Evolutionary conservation across 805 yeast species (phyloP).

Genomic region (Myxozyma neotropica): DNA sequence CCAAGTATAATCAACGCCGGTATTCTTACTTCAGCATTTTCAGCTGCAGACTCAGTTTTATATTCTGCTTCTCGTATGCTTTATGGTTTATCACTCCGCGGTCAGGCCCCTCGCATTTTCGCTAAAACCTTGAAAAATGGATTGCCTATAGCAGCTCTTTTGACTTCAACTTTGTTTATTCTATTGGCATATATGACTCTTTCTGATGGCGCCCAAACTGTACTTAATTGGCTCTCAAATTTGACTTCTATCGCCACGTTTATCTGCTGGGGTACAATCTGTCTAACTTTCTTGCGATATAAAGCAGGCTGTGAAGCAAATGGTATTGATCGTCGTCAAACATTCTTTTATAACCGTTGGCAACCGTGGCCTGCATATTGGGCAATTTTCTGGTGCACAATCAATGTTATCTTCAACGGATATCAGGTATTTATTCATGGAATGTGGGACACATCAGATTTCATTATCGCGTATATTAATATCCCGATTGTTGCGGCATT

Average conservation of each 20-base stretch:
- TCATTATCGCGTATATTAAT: constrained; percentile 73
- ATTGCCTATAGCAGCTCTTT: constrained; percentile 65
- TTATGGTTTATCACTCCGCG: constrained; percentile 69
- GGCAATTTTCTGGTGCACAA: constrained; percentile 51
- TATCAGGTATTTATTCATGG: constrained; percentile 71
- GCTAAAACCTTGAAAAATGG: constrained; percentile 65
- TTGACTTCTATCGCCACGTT: constrained; percentile 71
- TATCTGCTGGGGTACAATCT: constrained; percentile 60
- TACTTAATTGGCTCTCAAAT: constrained; percentile 71
- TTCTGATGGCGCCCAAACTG: constrained; percentile 59
- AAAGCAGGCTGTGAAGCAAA: constrained; percentile 61
- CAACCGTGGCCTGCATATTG: constrained; percentile 62
- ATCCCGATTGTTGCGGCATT: constrained; percentile 55
- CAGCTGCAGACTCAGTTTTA: constrained; percentile 53
- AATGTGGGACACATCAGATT: constrained; percentile 60
- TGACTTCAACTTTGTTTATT: constrained; percentile 56
- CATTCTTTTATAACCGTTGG: constrained; percentile 54
- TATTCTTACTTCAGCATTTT: constrained; percentile 71
- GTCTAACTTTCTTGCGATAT: constrained; percentile 63
- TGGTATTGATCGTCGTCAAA: constrained; percentile 49
- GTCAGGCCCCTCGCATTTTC: constrained; percentile 72
- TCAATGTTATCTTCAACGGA: constrained; percentile 65
- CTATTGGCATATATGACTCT: constrained; percentile 46
- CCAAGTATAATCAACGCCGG: constrained; percentile 81
- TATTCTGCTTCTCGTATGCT: constrained; percentile 49